Base-by-base conservation (phyloP, 2,329 filamentous ascomycete genomes). In the Ophiosphaerella narmari region DNA sequence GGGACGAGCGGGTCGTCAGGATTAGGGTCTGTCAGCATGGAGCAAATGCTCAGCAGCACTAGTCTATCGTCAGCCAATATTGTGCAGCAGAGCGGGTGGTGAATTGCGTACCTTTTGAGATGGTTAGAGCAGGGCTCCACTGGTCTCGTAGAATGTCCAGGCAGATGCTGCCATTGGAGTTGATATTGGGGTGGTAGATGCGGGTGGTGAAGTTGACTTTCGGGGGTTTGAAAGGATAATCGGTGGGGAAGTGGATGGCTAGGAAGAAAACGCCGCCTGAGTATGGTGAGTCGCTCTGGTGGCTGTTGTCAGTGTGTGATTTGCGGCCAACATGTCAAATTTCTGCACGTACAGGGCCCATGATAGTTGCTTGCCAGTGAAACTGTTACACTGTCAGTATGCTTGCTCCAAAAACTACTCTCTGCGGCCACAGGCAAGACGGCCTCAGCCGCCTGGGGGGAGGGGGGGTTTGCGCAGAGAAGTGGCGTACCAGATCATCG, bases 141-240 rank as follows among this genome's bases (percentile, higher is more conserved):
- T 99, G 94, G 78, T 99, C 94, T 81, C 94, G 87, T 73, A 99
- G 82, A 73, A 99, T 99, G 74, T 99, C 94, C 75, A 99, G 80
- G 78, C 94, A 99, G 78, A 99, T 99, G 79, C 92, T 97, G 78
- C 94, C 94, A 77, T 97, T 97, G 65, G 91, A 96, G 86, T 99
- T 99, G 91, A 99, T 99, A 81, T 99, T 99, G 71, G 94, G 94
- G 81, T 99, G 94, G 78, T 99, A 99, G 82, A 99, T 97, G 74
- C 93, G 89, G 62, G 94, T 99, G 68, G 91, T 97, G 85, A 99
- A 99, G 88, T 97, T 97, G 79, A 99, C 92, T 86, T 99, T 99
- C 67, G 94, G 94, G 58, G 94, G 94, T 88, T 99, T 99, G 85
- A 99, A 99, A 36, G 94, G 94, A 80, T 99, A 99, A 83, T 99